A percentile compares a stretch with the other conserved stretches of the same genome.
These are phyloP conservation scores for Pseudomonodictys pantanalensis DNA, from an alignment of 495 filamentous ascomycete genomes.

Conservation along the genomic window DNA sequence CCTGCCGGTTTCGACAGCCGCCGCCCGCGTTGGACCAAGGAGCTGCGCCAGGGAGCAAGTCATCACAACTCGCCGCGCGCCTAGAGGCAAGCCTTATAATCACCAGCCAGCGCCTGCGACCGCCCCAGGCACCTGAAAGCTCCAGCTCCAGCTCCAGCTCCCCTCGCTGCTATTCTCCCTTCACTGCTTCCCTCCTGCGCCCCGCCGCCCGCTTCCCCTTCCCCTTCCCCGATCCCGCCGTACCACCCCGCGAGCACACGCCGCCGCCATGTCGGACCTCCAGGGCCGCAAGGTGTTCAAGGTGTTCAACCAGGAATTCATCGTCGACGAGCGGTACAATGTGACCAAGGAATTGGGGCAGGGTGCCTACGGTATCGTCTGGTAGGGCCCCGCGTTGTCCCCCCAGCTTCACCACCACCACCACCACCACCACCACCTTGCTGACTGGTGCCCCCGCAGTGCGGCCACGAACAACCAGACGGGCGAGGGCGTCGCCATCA, in stretches of 20 bases:
- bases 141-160: neutral
- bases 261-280: conserved; percentile 63
- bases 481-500: conserved; percentile 95
- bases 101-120: neutral
- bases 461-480: conserved; percentile 90
- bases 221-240: neutral
- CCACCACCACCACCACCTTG: neutral
- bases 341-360: conserved; percentile 98
- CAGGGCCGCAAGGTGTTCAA: conserved; percentile 94
- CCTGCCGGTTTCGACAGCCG: conserved; percentile 1
- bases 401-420: neutral
- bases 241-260: neutral
- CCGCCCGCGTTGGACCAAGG: neutral
- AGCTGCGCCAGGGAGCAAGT: neutral
- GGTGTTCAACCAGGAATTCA: conserved; percentile 99
- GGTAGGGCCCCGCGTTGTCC: conserved; percentile 53
- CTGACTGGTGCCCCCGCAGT: conserved; percentile 39
- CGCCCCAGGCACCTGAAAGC: neutral
- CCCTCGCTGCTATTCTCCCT: neutral
- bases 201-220: neutral
- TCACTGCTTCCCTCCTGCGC: neutral
- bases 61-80: conserved; percentile 18
- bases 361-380: conserved; percentile 97
- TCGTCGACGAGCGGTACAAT: conserved; percentile 96
- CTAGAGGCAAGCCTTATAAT: conserved; percentile 15